Base-by-base conservation (phyloP, 2,329 filamentous ascomycete species). In the Orbilia blumenaviensis region DNA sequence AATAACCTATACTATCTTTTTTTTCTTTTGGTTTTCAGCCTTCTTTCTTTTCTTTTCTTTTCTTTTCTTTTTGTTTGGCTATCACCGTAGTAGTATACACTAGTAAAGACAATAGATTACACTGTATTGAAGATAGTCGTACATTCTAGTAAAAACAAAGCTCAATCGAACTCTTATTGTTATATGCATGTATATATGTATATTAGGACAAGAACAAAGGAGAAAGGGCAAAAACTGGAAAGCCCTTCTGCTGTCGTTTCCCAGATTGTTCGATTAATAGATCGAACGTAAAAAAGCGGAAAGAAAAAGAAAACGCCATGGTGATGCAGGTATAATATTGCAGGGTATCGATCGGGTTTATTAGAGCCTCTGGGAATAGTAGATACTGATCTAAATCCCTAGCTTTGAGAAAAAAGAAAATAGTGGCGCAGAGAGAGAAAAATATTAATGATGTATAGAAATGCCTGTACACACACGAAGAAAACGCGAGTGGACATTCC, bases 401-500 rank as follows among this genome's bases (percentile, higher is more conserved):
- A n/a, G n/a, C n/a, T n/a, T n/a, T n/a, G 12, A n/a, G n/a, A n/a
- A n/a, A n/a, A n/a, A n/a, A n/a, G n/a, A n/a, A n/a, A n/a, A n/a
- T n/a, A n/a, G n/a, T n/a, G n/a, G n/a, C 41, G 54, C 34, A 46
- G 48, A 50, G 23, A 66, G 29, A 38, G 60, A 66, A 54, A 46
- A 61, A 73, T 32, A n/a, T 46, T 41, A 73, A 74, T 16, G 29
- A n/a, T n/a, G n/a, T 34, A 10, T 56, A 68, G 54, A 68, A 66
- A 63, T 69, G 72, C 72, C 58, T 36, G 21, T 7, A 38, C 6
- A 10, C 23, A 12, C n/a, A n/a, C n/a, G 8, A 46, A 46, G 23
- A 50, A 50, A 23, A 32, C 3, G 46, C n/a, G n/a, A n/a, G n/a
- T 41, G 16, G 64, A 76, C 72, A 76, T 66, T 69, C 72, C 72